Percentiles rank a stretch among this genome's conserved stretches.
These are phyloP conservation scores for Warburgia ugandensis DNA, from an alignment of 164 flowering plant genomes.

Conservation along the genomic window DNA sequence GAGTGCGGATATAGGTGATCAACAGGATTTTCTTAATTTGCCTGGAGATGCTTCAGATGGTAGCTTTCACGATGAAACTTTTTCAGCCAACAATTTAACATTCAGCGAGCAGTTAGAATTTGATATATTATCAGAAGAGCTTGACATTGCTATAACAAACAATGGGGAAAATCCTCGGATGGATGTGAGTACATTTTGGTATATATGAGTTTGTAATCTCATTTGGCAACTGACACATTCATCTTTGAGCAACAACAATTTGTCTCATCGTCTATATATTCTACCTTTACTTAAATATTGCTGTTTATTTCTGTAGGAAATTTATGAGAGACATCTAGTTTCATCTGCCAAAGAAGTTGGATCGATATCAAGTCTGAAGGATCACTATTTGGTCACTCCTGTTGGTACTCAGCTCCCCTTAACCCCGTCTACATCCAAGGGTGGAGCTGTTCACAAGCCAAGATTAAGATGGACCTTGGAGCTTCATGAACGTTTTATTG, in stretches of 20 bases:
- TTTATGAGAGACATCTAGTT: conserved; percentile 34
- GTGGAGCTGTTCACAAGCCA: conserved; percentile 23
- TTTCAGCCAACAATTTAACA: conserved; percentile 23
- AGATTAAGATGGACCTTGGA: conserved; percentile 74
- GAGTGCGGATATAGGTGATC: conserved; percentile 22
- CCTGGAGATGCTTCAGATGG: conserved; percentile 30
- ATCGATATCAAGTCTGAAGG: conserved; percentile 9
- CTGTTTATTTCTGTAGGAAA: conserved; percentile 32
- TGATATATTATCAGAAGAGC: conserved; percentile 55
- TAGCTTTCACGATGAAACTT: conserved; percentile 25
- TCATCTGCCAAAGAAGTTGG: conserved; percentile 18
- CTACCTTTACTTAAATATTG: conserved; percentile 4
- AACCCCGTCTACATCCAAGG: conserved; percentile 26
- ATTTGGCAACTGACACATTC: no score
- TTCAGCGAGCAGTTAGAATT: conserved; percentile 49
- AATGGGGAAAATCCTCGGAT: conserved; percentile 46
- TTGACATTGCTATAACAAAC: conserved; percentile 52
- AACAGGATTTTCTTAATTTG: conserved; percentile 34
- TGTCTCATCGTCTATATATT: not conserved
- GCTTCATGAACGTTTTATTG: conserved; percentile 66
- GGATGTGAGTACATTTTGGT: conserved; percentile 47
- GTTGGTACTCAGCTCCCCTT: conserved; percentile 18
- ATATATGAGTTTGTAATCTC: not conserved
- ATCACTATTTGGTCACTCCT: conserved; percentile 17
- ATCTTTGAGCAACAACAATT: not conserved